Percentiles rank a stretch among this genome's conserved stretches.
These are phyloP conservation scores for Sphagnurus paluster DNA, from an alignment of 1,284 basidiomycete species.

Conservation along the genomic window DNA sequence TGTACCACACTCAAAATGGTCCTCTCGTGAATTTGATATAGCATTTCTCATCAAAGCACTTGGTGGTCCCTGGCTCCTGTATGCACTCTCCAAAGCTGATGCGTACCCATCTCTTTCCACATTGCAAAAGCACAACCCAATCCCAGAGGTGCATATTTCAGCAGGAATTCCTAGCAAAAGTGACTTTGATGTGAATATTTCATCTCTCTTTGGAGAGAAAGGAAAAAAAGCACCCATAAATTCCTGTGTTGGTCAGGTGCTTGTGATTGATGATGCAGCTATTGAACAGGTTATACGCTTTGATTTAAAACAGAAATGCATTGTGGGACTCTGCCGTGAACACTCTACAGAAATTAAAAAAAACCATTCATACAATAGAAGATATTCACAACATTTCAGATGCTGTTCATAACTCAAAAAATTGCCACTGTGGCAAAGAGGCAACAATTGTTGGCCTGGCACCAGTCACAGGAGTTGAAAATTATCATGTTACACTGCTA, in stretches of 20 bases:
- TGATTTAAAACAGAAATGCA: neutral
- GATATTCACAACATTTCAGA: neutral
- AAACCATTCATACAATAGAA: neutral
- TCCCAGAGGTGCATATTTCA: neutral
- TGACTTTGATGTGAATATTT: neutral
- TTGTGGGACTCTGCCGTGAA: neutral
- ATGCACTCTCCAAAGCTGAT: neutral
- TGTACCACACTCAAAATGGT: neutral
- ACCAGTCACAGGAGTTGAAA: slow-evolving; percentile 17
- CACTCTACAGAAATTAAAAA: neutral
- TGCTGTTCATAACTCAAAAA: neutral
- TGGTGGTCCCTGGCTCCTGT: neutral
- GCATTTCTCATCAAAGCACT: neutral
- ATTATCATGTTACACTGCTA: slow-evolving; percentile 17
- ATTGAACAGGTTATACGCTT: neutral
- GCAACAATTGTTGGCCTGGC: slow-evolving; percentile 27
- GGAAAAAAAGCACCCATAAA: neutral
- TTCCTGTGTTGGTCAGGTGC: neutral
- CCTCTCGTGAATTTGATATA: neutral
- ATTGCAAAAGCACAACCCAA: neutral
- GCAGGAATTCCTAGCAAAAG: neutral
- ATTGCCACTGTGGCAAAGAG: slow-evolving; percentile 21
- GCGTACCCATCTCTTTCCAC: neutral
- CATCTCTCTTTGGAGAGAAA: neutral
- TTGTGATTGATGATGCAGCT: neutral